Conservation (phyloP, 192 early-diverging fungal species). For the Rhizoclosmatium sp. region DNA sequence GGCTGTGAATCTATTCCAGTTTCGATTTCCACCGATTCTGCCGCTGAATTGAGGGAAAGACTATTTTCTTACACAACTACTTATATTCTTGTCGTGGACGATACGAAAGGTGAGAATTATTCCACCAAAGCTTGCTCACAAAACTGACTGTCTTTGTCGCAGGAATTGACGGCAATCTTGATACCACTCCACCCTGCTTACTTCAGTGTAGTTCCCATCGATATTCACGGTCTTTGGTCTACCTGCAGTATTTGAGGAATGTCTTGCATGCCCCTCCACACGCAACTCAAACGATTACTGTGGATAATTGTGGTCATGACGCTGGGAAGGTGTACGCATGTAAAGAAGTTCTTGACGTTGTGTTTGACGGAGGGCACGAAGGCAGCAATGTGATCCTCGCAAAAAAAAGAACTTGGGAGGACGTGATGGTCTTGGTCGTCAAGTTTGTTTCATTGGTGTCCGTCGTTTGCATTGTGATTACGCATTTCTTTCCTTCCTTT, state of each 20-base stretch:
- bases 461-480: too few relatives aligned
- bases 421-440: too few relatives aligned
- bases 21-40: neutral
- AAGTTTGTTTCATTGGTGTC: too few relatives aligned
- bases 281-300: neutral
- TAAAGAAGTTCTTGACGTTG: neutral
- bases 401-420: too few relatives aligned
- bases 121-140: too few relatives aligned
- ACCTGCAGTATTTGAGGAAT: slow-evolving; percentile 3
- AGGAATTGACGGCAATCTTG: neutral
- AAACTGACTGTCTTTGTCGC: too few relatives aligned
- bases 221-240: neutral
- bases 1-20: neutral
- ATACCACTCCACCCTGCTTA: neutral
- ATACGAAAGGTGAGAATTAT: neutral
- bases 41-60: neutral
- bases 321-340: slow-evolving; percentile 8
- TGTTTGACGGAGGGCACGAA: neutral
- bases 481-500: too few relatives aligned
- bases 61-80: neutral
- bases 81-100: slow-evolving; percentile 1
- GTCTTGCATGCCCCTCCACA: neutral
- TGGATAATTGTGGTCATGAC: slow-evolving; percentile 19
- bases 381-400: too few relatives aligned
- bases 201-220: neutral